These are phyloP conservation scores for Escallonia rubra DNA, from an alignment of 129 eudicot genomes.

Conservation along the genomic window DNA sequence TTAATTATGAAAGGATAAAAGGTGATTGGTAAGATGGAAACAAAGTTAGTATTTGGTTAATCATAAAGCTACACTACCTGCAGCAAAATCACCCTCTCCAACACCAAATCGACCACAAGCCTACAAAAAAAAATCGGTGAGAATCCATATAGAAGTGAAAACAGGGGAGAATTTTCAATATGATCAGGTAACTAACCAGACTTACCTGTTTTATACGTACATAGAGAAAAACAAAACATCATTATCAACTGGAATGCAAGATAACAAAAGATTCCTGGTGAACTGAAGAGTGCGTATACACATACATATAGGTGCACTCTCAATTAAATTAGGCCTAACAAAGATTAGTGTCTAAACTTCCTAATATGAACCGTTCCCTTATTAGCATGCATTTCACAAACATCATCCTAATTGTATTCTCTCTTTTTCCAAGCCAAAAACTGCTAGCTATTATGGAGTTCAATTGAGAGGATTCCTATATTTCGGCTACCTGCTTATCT, in stretches of 20 bases:
- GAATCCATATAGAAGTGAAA: slow-evolving; percentile 3
- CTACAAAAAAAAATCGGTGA: slow-evolving; percentile 29
- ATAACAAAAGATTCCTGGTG: not conserved
- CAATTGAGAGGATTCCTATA: no score
- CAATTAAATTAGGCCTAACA: not conserved
- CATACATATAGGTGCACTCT: not conserved
- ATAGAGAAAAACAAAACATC: not conserved
- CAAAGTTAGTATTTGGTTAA: not conserved
- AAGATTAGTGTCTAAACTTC: not conserved
- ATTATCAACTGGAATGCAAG: not conserved
- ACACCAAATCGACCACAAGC: slow-evolving; percentile 75
- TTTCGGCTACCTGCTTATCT: no score
- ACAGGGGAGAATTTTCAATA: not conserved
- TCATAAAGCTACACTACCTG: slow-evolving; percentile 44
- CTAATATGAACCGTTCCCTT: no score
- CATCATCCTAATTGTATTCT: not conserved
- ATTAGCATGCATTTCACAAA: no score
- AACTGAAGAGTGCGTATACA: not conserved
- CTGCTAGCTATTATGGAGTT: no score
- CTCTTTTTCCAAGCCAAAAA: not conserved
- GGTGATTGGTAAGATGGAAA: no score
- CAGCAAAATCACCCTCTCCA: slow-evolving; percentile 54
- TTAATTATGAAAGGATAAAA: no score
- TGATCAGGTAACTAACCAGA: not conserved
- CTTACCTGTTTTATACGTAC: not conserved